Base-by-base conservation (phyloP, 2,329 filamentous ascomycete species). In the Coniella vitis region DNA sequence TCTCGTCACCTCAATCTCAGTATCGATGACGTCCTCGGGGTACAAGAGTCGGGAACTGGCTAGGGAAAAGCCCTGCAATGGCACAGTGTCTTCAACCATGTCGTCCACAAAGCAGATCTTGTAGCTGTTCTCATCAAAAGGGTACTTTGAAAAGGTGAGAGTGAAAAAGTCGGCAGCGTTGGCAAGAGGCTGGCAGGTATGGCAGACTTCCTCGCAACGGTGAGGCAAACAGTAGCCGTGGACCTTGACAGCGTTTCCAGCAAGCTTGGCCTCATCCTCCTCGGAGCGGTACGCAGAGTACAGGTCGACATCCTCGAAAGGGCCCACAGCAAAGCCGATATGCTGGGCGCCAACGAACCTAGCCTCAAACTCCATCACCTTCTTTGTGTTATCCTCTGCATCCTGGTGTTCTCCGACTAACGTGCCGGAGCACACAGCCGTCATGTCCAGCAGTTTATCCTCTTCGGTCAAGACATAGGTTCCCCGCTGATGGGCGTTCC, bases 71-170 rank as follows among this genome's bases (percentile, higher is more conserved):
- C 87, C 91, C 31, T 90, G 90, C 8, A 89, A 80, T 16, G 90
- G 79, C 17, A 85, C 74, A 1, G 86, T 85, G 50, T 95, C 86
- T 25, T 79, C 74, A 1, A 84, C 70, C 63, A 93, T 78, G 63
- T 98, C 93, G 58, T 98, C 93, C 16, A 98, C 83, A 58, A 98
- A 98, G 57, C 88, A 90, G 47, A 97, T 70, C 61, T 95, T 95
- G 73, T 94, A 97, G 61, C 86, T 90, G 17, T 53, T 50, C 17
- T 53, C 48, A 22, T 87, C 80, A 63, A 93, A 97, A 0, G 93
- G 90, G 63, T 95, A 98, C 19, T 86, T 84, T 21, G 90, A 89
- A 63, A 91, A 97, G 4, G 83, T 87, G 55, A 91, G 38, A 4
- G 87, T 88, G 61, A 97, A 90, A 64, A 86, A 87, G 63, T 98